A percentile compares a stretch with the other conserved stretches of the same genome.
Evolutionary conservation across 2,329 filamentous ascomycete species (phyloP).

Genomic region (Piedraia hortae): DNA sequence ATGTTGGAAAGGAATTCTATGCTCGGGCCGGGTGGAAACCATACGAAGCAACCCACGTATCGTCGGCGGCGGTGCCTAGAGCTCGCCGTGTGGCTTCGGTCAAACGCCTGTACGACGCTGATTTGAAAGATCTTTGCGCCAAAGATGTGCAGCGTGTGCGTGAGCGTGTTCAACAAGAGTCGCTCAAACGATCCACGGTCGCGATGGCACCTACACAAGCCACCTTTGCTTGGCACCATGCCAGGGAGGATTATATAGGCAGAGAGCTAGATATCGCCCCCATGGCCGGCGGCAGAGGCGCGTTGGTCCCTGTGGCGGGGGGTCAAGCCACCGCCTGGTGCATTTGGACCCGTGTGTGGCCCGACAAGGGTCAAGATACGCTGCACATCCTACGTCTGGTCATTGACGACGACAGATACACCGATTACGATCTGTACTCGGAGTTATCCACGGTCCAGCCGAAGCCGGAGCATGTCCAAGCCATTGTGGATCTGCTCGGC

Average conservation of each 20-base stretch:
- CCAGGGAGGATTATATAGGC: conserved; percentile 54
- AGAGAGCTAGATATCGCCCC: conserved; percentile 26
- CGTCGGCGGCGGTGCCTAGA: conserved; percentile 22
- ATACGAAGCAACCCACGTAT: conserved; percentile 45
- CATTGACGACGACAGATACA: conserved; percentile 25
- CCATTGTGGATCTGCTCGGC: conserved; percentile 15
- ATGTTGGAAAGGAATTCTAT: conserved; percentile 67
- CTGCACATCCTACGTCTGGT: conserved; percentile 43
- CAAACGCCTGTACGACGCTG: conserved; percentile 24
- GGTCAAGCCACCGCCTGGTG: conserved; percentile 34
- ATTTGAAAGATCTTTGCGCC: conserved; percentile 33
- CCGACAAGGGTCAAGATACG: conserved; percentile 32
- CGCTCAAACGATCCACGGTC: conserved; percentile 21
- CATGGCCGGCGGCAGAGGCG: conserved; percentile 31
- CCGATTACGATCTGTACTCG: conserved; percentile 5
- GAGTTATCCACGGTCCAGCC: no score
- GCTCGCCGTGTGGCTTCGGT: conserved; percentile 1
- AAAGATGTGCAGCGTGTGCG: conserved; percentile 37
- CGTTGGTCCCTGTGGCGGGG: conserved; percentile 27
- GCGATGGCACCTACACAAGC: conserved; percentile 41
- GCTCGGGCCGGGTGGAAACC: conserved; percentile 47
- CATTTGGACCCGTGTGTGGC: conserved; percentile 40
- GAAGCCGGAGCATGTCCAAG: not conserved
- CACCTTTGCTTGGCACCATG: conserved; percentile 49
- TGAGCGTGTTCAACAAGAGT: conserved; percentile 16